These are phyloP conservation scores for Leccinum subgranulosum DNA, from an alignment of 768 basidiomycete genomes.

Conservation along the genomic window DNA sequence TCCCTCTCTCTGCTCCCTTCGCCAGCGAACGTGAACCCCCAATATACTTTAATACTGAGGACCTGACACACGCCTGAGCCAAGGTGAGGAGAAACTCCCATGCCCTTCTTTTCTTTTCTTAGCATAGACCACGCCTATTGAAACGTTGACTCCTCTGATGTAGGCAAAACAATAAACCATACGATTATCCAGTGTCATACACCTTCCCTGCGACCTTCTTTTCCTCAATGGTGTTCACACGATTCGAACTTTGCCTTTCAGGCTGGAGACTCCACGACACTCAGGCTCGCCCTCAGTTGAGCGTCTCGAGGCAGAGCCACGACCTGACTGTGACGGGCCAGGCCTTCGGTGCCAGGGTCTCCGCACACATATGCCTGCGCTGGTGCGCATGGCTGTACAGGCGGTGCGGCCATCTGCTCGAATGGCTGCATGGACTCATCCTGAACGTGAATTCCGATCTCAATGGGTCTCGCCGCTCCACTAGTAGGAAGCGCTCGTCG, in stretches of 20 bases:
- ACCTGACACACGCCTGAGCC: neutral
- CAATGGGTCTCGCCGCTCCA: neutral
- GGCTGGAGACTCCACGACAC: slow-evolving; percentile 21
- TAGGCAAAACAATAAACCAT: neutral
- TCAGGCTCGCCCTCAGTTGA: slow-evolving; percentile 21
- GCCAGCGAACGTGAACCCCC: neutral
- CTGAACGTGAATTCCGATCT: neutral
- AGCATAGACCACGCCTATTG: neutral
- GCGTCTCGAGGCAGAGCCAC: slow-evolving; percentile 20
- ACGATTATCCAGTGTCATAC: neutral
- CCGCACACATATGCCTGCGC: slow-evolving; percentile 18
- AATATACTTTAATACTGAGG: neutral
- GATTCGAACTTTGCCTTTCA: slow-evolving; percentile 22
- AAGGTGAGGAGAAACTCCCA: neutral
- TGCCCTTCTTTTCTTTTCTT: neutral
- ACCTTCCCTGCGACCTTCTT: neutral
- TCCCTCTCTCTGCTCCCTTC: neutral
- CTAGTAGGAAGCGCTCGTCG: neutral
- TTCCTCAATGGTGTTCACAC: slow-evolving; percentile 20
- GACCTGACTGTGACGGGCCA: slow-evolving; percentile 23
- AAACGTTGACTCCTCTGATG: neutral
- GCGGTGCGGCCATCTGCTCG: slow-evolving; percentile 9
- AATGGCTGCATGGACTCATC: neutral
- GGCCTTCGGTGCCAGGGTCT: slow-evolving; percentile 24
- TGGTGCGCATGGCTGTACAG: slow-evolving; percentile 25